A percentile compares a stretch with the other conserved stretches of the same genome.
Evolutionary conservation across 1,284 basidiomycete genomes (phyloP).

Genomic region (Exsudoporus floridanus): DNA sequence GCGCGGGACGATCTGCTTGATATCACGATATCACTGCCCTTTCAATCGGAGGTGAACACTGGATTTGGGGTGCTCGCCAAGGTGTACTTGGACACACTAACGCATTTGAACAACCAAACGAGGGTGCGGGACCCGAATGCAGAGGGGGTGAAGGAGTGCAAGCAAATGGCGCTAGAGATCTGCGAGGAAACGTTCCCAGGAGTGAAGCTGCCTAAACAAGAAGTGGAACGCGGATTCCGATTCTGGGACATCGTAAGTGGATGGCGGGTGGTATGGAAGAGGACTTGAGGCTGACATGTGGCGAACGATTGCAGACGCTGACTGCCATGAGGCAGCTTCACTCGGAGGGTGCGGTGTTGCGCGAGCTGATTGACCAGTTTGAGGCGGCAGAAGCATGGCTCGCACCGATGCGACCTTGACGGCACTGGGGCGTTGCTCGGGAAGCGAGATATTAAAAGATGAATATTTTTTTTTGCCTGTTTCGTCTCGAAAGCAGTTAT

Average conservation of each 20-base stretch:
- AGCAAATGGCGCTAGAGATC: conserved; percentile 84
- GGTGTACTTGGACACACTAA: conserved; percentile 91
- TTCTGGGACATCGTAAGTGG: conserved; percentile 95
- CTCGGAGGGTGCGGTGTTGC: conserved; percentile 75
- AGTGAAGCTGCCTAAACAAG: conserved; percentile 81
- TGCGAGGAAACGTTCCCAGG: conserved; percentile 94
- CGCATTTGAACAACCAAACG: conserved; percentile 78
- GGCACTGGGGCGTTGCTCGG: neutral
- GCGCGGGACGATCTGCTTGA: conserved; percentile 91
- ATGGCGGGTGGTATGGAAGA: conserved; percentile 7
- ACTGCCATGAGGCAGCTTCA: conserved; percentile 86
- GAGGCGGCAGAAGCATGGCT: conserved; percentile 94
- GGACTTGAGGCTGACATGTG: conserved; percentile 26
- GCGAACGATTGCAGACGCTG: conserved; percentile 61
- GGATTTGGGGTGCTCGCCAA: conserved; percentile 97
- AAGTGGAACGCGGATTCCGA: conserved; percentile 94
- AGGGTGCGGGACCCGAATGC: conserved; percentile 73
- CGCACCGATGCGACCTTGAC: conserved; percentile 81
- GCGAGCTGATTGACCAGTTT: conserved; percentile 89
- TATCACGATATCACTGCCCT: conserved; percentile 86
- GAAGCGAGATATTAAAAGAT: neutral
- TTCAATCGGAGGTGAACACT: conserved; percentile 96
- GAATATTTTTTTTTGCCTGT: neutral
- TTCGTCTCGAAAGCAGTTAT: neutral
- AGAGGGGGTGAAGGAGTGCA: conserved; percentile 79